These are phyloP conservation scores for Zasmidium cellare DNA, from an alignment of 2,329 filamentous ascomycete genomes.

Conservation along the genomic window DNA sequence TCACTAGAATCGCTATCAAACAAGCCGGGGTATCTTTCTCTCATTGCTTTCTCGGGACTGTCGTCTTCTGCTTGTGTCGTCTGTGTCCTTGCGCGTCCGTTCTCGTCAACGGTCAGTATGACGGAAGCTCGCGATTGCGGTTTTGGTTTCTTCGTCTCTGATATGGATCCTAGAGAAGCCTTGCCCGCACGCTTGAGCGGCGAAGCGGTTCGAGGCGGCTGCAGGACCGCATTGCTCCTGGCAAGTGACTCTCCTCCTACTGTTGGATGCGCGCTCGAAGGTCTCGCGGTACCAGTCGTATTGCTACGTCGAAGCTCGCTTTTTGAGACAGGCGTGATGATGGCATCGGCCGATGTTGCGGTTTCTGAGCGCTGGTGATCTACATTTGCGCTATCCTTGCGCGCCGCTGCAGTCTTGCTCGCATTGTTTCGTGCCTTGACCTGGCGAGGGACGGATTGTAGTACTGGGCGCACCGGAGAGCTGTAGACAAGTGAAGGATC, in stretches of 20 bases:
- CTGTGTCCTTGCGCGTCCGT: constrained; percentile 46
- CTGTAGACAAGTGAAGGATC: constrained; percentile 48
- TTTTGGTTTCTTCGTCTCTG: constrained; percentile 41
- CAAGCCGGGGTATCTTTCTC: constrained; percentile 46
- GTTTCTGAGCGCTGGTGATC: constrained; percentile 44
- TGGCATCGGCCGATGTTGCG: constrained; percentile 39
- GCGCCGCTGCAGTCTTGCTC: constrained; percentile 14
- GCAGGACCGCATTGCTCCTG: constrained; percentile 30
- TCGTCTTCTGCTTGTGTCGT: constrained; percentile 27
- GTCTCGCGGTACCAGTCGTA: constrained; percentile 40
- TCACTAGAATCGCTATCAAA: constrained; percentile 43
- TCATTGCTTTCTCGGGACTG: constrained; percentile 36
- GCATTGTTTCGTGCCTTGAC: constrained; percentile 1
- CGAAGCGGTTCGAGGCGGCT: constrained; percentile 46
- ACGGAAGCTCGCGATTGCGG: constrained; percentile 46
- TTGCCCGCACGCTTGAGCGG: constrained; percentile 47
- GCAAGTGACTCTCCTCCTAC: constrained; percentile 29
- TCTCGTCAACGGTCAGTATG: constrained; percentile 47
- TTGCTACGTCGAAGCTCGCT: constrained; percentile 45
- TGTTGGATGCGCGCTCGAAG: constrained; percentile 24
- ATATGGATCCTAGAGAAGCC: constrained; percentile 46
- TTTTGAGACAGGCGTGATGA: constrained; percentile 27
- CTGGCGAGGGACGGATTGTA: constrained; percentile 22
- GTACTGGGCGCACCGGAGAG: constrained; percentile 30
- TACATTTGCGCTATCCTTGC: constrained; percentile 32